Evolutionary conservation across 2,329 filamentous ascomycete genomes (phyloP), one percentile per base, ranked within the genome.

Genomic region (Arthroderma sp.): DNA sequence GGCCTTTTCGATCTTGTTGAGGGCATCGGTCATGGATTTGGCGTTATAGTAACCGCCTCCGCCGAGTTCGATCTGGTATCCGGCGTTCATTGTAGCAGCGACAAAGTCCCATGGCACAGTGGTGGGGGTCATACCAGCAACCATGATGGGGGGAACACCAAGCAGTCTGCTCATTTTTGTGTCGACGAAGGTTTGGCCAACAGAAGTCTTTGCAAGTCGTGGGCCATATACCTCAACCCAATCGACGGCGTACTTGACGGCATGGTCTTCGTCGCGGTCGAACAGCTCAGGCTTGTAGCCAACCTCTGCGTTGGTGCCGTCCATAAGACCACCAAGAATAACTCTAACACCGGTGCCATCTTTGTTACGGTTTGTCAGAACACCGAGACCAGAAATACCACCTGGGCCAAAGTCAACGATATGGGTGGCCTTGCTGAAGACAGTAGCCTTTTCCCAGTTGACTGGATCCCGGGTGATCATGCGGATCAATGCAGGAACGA

Each of bases 281-380:
- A 98, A 98, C 55, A 98, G 80, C 74, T 98, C 93, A 1, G 91
- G 87, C 79, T 98, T 98, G 79, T 96, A 98, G 57, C 93, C 93
- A 61, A 98, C 86, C 72, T 97, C 93, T 33, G 81, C 79, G 59
- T 94, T 86, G 19, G 90, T 90, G 55, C 91, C 91, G 66, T 91
- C 88, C 66, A 98, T 86, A n/a, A 89, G 82, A 62, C 94, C 93
- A 44, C 90, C 93, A 59, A 98, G 81, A 63, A 98, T 95, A 63
- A 98, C 91, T 60, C 91, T 89, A 37, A 98, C 93, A 66, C 93
- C 93, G 58, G 90, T 97, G 62, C 93, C 93, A 72, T 98, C 94
- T 78, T 98, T 98, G 81, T 97, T 98, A 66, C 93, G 88, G 79
- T 95, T 97, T 58, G 93, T 98, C 62, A 98, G 78, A 49, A 95